Percentiles rank a stretch among this genome's conserved stretches.
Conservation (phyloP, 805 yeast species). For the Grigorovia jiainica region DNA sequence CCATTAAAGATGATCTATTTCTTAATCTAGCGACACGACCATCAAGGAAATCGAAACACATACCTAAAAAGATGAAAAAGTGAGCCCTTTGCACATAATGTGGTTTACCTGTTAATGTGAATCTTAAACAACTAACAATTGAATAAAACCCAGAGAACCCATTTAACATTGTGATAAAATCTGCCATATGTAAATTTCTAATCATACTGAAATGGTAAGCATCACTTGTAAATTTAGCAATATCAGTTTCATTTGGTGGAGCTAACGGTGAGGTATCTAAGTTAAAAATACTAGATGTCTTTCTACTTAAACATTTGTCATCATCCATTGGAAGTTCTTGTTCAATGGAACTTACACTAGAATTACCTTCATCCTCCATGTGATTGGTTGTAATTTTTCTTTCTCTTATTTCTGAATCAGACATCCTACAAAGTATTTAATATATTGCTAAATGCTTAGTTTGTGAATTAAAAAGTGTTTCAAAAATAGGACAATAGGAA, state of each 20-base stretch:
- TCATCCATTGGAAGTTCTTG: slow-evolving; percentile 12
- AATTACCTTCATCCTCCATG: slow-evolving; percentile 3
- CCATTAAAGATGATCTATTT: slow-evolving; percentile 85
- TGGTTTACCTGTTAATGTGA: slow-evolving; percentile 55
- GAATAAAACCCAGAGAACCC: slow-evolving; percentile 93
- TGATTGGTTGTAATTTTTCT: not conserved
- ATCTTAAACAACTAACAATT: slow-evolving; percentile 76
- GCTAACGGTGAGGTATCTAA: slow-evolving; percentile 50
- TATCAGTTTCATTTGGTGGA: slow-evolving; percentile 69
- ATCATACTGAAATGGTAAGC: slow-evolving; percentile 78
- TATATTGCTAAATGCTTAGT: not conserved
- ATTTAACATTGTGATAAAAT: slow-evolving; percentile 86
- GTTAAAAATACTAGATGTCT: slow-evolving; percentile 47
- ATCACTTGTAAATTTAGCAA: slow-evolving; percentile 72
- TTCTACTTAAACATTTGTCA: slow-evolving; percentile 25
- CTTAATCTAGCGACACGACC: slow-evolving; percentile 95
- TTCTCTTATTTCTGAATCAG: slow-evolving; percentile 5
- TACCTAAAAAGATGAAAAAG: slow-evolving; percentile 79
- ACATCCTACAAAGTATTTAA: not conserved
- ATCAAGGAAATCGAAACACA: slow-evolving; percentile 92
- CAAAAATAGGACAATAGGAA: too few species aligned
- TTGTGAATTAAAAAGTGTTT: too few species aligned
- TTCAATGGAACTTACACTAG: slow-evolving; percentile 4
- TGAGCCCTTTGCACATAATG: slow-evolving; percentile 82
- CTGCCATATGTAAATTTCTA: slow-evolving; percentile 88